A percentile compares a stretch with the other conserved stretches of the same genome.
Conservation (phyloP, 23 red algal genomes). For the Chondrus crispus region DNA sequence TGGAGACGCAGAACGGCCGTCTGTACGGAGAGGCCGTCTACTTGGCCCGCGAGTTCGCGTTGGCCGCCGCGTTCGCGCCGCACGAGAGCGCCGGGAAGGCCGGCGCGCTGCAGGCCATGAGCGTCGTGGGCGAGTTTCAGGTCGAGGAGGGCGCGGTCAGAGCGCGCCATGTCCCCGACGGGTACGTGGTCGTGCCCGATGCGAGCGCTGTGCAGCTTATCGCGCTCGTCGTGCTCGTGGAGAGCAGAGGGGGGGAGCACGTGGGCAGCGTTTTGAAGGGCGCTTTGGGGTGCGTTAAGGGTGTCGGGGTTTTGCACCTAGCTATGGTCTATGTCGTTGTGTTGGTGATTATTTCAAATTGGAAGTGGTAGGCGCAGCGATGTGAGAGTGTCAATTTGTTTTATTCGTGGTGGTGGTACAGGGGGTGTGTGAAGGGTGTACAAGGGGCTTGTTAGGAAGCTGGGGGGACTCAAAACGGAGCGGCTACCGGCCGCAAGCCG, state of each 20-base stretch:
- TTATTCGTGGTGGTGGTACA: too few relatives aligned
- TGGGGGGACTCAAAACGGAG: too few relatives aligned
- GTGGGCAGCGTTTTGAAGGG: too few relatives aligned
- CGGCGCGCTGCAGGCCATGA: background rate
- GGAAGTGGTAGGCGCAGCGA: too few relatives aligned
- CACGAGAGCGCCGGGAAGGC: background rate
- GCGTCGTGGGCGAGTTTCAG: background rate
- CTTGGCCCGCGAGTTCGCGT: background rate
- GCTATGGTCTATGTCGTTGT: too few relatives aligned
- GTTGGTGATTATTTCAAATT: too few relatives aligned
- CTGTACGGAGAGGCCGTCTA: background rate
- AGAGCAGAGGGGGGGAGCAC: background rate
- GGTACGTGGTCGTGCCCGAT: background rate
- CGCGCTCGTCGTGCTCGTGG: background rate
- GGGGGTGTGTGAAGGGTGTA: too few relatives aligned
- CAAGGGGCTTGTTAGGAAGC: too few relatives aligned
- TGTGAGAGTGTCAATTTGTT: too few relatives aligned
- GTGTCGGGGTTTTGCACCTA: too few relatives aligned
- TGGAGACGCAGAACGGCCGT: background rate
- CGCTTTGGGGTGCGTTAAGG: too few relatives aligned
- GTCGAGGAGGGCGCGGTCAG: background rate
- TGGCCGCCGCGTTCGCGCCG: background rate
- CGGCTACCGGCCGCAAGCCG: too few relatives aligned
- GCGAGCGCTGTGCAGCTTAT: background rate
- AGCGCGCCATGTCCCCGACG: background rate